A percentile compares a stretch with the other conserved stretches of the same genome.
Evolutionary conservation across 306 rosid species (phyloP).

Genomic region (Malus sieversii): DNA sequence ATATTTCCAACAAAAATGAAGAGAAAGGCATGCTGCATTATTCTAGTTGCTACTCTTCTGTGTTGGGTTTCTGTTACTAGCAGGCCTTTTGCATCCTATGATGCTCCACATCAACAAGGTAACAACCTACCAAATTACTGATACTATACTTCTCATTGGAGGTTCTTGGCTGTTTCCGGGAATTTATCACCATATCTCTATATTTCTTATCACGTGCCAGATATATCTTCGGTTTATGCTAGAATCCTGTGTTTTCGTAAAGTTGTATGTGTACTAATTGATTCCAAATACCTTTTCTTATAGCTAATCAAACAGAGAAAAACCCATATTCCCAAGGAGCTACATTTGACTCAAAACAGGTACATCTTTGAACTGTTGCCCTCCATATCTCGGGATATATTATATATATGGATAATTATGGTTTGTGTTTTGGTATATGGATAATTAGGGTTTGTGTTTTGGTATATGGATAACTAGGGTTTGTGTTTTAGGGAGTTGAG

Average conservation of each 20-base stretch:
- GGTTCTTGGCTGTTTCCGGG: not conserved
- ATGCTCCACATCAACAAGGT: slow-evolving; percentile 11
- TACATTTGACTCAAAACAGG: slow-evolving; percentile 14
- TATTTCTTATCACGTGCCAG: not conserved
- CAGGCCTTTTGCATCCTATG: slow-evolving; percentile 7
- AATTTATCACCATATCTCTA: not conserved
- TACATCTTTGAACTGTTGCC: not conserved
- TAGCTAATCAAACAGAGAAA: slow-evolving; percentile 13
- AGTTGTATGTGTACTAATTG: not conserved
- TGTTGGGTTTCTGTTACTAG: slow-evolving; percentile 17
- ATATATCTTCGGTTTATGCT: not conserved
- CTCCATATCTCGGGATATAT: not conserved
- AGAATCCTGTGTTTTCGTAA: not conserved
- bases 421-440: not conserved
- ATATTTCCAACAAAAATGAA: slow-evolving; percentile 8
- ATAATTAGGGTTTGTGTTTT: not conserved
- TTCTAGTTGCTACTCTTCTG: slow-evolving; percentile 1
- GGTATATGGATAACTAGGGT: not conserved
- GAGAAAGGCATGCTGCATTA: not conserved
- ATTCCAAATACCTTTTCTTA: not conserved
- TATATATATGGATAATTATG: not conserved
- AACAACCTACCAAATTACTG: not conserved
- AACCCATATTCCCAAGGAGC: not conserved
- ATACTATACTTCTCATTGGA: not conserved
- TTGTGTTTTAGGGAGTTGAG: slow-evolving; percentile 13